Base-by-base conservation (phyloP, 257 asterid species). In the Primulina eburnea region DNA sequence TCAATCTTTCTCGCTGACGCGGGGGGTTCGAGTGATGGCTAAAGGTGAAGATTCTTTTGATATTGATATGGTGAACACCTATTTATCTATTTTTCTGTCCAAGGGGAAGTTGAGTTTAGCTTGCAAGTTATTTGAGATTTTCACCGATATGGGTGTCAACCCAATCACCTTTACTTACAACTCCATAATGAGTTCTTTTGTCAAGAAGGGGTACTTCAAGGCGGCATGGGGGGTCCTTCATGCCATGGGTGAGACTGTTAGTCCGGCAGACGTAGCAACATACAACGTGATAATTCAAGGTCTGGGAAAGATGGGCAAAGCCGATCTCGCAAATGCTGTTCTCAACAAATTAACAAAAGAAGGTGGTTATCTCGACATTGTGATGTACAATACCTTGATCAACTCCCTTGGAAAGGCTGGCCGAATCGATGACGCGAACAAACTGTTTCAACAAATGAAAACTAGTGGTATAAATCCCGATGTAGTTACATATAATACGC, bases 91-190 rank as follows among this genome's bases (percentile, higher is more conserved):
- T 55, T 90, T 93, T 73, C 72, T 90, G 77, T 86, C 95, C 40
- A 90, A 89, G 77, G 99, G 97, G 71, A 89, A 90, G 81, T 60
- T 93, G 81, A 93, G 99, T 69, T 69, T 90, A 74, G 97, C 97
- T 14, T 93, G 99, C 65, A 93, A 93, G 74, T 71, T 93, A 67
- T 89, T 93, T 50, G 99, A 93, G 87, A 82, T 89, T 65, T 89
- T 93, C 87, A 81, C 88, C 33, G 24, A 62, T 56, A 74, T 82
- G 83, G 97, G 99, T 0, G 81, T 83, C 57, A 81, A 83, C 74
- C 96, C 97, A 5, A 85, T 62, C 24, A 69, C 88, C 79, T 90
- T 89, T 88, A 86, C 96, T 52, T 93, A 86, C 84, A 93, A 93
- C 69, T 90, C 99, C 63, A 83, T 93, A 55, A 87, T 90, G 97